phyloP scores from a whole-genome alignment of 345 rosid species.

The Boechera stricta region DNA sequence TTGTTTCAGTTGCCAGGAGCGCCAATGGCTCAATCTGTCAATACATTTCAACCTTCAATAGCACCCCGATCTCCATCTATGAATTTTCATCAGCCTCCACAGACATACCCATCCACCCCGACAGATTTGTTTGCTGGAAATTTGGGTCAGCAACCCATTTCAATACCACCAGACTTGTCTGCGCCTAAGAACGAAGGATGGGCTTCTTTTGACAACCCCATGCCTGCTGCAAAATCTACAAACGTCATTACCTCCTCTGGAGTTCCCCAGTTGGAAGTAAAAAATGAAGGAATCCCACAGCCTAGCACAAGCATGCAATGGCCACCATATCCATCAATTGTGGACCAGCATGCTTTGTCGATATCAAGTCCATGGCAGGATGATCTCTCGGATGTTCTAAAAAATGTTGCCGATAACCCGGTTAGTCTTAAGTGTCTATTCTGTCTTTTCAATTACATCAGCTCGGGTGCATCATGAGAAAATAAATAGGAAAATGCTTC shows the following conservation, averaged over 20 bases:
- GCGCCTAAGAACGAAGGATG: constrained; percentile 74
- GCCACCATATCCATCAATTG: constrained; percentile 56
- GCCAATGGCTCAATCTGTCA: constrained; percentile 50
- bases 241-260: constrained; percentile 42
- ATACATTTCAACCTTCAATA: constrained; percentile 47
- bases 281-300: constrained; percentile 52
- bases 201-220: constrained; percentile 85
- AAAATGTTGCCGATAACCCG: constrained; percentile 47
- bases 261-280: constrained; percentile 45
- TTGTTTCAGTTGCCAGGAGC: constrained; percentile 65
- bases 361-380: constrained; percentile 59
- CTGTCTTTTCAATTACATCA: constrained; percentile 16
- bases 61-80: constrained; percentile 44
- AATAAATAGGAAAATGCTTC: constrained; percentile 4
- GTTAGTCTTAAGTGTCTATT: constrained; percentile 49
- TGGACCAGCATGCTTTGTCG: constrained; percentile 48
- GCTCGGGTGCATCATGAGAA: constrained; percentile 9
- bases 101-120: constrained; percentile 48
- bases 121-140: constrained; percentile 59
- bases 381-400: constrained; percentile 46
- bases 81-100: constrained; percentile 54
- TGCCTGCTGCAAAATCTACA: constrained; percentile 51
- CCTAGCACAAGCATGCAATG: constrained; percentile 53
- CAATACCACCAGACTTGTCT: constrained; percentile 47
- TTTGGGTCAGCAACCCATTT: constrained; percentile 54